phyloP scores from a whole-genome alignment of 73 alveolate species.

The Breviolum minutum region DNA sequence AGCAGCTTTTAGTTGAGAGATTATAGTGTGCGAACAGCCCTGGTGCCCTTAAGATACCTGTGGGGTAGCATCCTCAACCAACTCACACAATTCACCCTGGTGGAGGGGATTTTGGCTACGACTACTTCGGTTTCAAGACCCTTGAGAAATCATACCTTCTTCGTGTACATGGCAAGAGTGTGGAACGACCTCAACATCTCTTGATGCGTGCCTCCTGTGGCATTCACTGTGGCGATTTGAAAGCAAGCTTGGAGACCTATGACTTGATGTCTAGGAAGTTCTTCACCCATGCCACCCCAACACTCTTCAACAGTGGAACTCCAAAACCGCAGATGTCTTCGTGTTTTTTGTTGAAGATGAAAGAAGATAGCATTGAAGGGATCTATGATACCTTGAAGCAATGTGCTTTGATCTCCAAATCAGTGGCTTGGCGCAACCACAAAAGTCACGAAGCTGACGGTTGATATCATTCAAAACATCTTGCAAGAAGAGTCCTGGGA shows the following conservation, averaged over 20 bases:
- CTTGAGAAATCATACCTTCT: slow-evolving; percentile 97
- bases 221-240: slow-evolving; percentile 47
- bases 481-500: too few species aligned
- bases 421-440: slow-evolving; percentile 98
- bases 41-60: not conserved
- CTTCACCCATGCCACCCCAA: slow-evolving; percentile 98
- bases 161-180: slow-evolving; percentile 97
- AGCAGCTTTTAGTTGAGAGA: not conserved
- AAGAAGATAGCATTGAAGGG: slow-evolving; percentile 98
- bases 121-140: slow-evolving; percentile 93
- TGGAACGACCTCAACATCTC: slow-evolving; percentile 98
- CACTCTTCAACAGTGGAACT: slow-evolving; percentile 99
- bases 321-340: slow-evolving; percentile 98
- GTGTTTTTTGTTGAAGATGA: slow-evolving; percentile 97
- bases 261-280: slow-evolving; percentile 96
- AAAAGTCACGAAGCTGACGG: too few species aligned
- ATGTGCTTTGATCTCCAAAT: slow-evolving; percentile 98
- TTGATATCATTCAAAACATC: too few species aligned
- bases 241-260: slow-evolving; percentile 97
- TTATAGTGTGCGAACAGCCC: not conserved
- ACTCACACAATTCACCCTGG: not conserved
- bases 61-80: not conserved
- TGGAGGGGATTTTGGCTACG: slow-evolving; percentile 74
- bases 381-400: slow-evolving; percentile 97
- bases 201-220: slow-evolving; percentile 96